Conservation (phyloP, 495 filamentous ascomycete species). For the Penicillium dipodomyicola region DNA sequence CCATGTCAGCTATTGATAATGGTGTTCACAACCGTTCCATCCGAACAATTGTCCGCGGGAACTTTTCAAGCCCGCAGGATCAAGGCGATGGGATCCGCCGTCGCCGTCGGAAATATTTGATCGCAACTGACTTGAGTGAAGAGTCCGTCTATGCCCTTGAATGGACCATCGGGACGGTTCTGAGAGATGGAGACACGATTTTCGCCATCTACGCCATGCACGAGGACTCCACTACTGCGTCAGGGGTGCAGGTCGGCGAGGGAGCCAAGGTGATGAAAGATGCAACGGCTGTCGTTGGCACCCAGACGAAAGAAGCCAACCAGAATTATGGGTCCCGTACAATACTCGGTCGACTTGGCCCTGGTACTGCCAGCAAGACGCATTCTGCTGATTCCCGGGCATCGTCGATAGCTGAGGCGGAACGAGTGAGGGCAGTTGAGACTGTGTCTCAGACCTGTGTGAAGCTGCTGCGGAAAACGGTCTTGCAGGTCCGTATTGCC, state of each 20-base stretch:
- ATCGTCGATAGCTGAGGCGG: slow-evolving; percentile 64
- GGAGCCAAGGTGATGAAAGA: slow-evolving; percentile 69
- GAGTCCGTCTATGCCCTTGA: slow-evolving; percentile 93
- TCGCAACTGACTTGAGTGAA: slow-evolving; percentile 88
- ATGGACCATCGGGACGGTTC: slow-evolving; percentile 95
- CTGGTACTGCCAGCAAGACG: slow-evolving; percentile 42
- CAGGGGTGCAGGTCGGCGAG: slow-evolving; percentile 52
- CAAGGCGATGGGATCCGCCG: slow-evolving; percentile 71
- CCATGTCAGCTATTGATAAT: slow-evolving; percentile 69
- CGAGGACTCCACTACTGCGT: slow-evolving; percentile 58
- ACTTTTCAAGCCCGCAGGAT: slow-evolving; percentile 69
- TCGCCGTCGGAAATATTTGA: slow-evolving; percentile 80
- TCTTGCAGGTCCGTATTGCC: slow-evolving; percentile 84
- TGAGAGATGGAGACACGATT: slow-evolving; percentile 91
- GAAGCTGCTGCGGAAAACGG: slow-evolving; percentile 81
- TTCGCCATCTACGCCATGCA: slow-evolving; percentile 88
- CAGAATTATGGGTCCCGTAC: slow-evolving; percentile 34
- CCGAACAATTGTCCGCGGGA: slow-evolving; percentile 83
- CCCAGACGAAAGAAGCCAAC: slow-evolving; percentile 47
- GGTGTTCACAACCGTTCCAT: slow-evolving; percentile 78
- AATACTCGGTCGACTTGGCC: slow-evolving; percentile 35
- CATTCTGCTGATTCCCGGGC: slow-evolving; percentile 44
- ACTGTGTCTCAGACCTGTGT: slow-evolving; percentile 77
- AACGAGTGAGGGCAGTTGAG: slow-evolving; percentile 70
- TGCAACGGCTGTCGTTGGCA: slow-evolving; percentile 57